These are phyloP conservation scores for Plasmodium reichenowi DNA, from an alignment of 169 alveolate genomes.

Conservation along the genomic window DNA sequence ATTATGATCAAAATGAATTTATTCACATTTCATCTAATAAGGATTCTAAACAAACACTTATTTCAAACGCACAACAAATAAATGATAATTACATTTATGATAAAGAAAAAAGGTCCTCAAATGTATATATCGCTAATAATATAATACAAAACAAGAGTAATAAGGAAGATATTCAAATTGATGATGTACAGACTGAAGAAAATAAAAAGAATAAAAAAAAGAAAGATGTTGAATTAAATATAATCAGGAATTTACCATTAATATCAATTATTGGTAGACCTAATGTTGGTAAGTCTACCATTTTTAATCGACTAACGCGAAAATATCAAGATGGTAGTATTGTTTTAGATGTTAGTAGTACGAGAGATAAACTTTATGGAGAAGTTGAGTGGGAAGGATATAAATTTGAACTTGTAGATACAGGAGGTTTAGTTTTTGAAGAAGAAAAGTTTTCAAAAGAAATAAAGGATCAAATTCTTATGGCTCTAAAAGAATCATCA, in stretches of 20 bases:
- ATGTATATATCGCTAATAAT: too few species aligned
- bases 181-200: too few species aligned
- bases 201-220: slow-evolving; percentile 35
- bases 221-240: slow-evolving; percentile 24
- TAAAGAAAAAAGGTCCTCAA: too few species aligned
- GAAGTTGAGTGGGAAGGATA: slow-evolving; percentile 86
- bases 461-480: slow-evolving; percentile 33
- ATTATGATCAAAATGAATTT: too few species aligned
- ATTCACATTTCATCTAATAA: too few species aligned
- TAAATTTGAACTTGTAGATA: slow-evolving; percentile 83
- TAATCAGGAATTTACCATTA: slow-evolving; percentile 67
- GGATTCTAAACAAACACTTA: too few species aligned
- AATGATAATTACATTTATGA: too few species aligned
- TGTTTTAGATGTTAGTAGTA: slow-evolving; percentile 82
- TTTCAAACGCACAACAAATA: too few species aligned
- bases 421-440: slow-evolving; percentile 85
- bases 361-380: slow-evolving; percentile 86
- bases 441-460: slow-evolving; percentile 79
- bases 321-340: slow-evolving; percentile 87
- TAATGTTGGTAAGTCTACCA: slow-evolving; percentile 86
- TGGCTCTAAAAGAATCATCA: slow-evolving; percentile 81
- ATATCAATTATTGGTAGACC: slow-evolving; percentile 86
- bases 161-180: too few species aligned
- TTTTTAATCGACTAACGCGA: slow-evolving; percentile 85
- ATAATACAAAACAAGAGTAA: too few species aligned